phyloP scores from a whole-genome alignment of 106 monocot species.

The Amphibolis antarctica region DNA sequence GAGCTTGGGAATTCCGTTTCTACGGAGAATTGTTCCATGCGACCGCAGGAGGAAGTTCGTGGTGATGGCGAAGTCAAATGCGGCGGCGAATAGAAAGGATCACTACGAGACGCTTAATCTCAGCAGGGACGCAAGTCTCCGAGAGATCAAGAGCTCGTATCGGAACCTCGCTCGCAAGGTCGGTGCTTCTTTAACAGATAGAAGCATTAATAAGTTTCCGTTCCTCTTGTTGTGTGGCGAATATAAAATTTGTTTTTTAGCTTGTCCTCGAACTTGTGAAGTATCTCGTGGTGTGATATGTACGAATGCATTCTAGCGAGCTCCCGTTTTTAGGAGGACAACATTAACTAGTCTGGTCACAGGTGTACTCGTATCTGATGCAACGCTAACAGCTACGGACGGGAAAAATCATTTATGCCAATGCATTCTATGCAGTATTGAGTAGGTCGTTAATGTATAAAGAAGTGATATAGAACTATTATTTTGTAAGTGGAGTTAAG shows the following conservation, averaged over 20 bases:
- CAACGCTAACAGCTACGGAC: no score
- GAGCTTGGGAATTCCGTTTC: background rate
- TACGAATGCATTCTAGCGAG: background rate
- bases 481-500: background rate
- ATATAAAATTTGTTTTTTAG: background rate
- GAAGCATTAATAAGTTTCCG: no score
- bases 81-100: conserved; percentile 13
- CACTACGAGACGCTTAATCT: conserved; percentile 24
- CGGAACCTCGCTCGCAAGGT: conserved; percentile 30
- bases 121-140: conserved; percentile 13
- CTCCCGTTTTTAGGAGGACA: background rate
- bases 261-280: background rate
- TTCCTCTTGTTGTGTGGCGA: background rate
- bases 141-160: conserved; percentile 23
- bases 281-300: background rate
- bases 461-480: background rate
- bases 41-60: background rate
- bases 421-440: background rate
- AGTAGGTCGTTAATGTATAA: background rate
- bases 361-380: no score
- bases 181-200: background rate
- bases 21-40: no score
- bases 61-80: background rate
- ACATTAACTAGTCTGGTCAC: no score
- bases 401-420: background rate